phyloP scores from a whole-genome alignment of 2,329 filamentous ascomycete genomes.

The Phoma sp. region DNA sequence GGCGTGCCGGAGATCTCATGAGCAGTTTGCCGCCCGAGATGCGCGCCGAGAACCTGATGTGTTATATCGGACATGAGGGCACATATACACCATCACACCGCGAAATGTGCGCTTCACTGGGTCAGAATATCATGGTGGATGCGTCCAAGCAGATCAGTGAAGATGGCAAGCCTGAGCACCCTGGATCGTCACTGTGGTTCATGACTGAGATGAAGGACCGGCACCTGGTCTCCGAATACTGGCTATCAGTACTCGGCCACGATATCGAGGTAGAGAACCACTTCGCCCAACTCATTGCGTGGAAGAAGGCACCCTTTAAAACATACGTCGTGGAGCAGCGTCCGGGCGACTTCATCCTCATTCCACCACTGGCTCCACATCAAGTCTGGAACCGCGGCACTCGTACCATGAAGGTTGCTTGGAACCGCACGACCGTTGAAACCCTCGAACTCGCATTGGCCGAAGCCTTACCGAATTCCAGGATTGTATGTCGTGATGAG shows the following conservation, averaged over 20 bases:
- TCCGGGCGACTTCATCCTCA: conserved; percentile 89
- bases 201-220: conserved; percentile 98
- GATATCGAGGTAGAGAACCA: conserved; percentile 97
- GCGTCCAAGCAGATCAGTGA: conserved; percentile 71
- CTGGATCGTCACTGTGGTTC: conserved; percentile 95
- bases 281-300: conserved; percentile 93
- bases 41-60: conserved; percentile 97
- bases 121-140: conserved; percentile 98
- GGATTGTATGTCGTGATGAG: conserved; percentile 93
- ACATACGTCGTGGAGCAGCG: conserved; percentile 93
- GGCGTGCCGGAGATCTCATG: conserved; percentile 90
- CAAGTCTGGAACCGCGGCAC: conserved; percentile 99
- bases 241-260: conserved; percentile 89
- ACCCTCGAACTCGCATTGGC: conserved; percentile 85
- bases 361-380: conserved; percentile 91
- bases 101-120: conserved; percentile 96
- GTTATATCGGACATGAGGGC: conserved; percentile 96
- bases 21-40: conserved; percentile 85
- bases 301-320: conserved; percentile 92
- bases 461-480: conserved; percentile 86
- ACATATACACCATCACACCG: conserved; percentile 95
- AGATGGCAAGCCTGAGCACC: conserved; percentile 73
- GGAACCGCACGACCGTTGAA: conserved; percentile 94
- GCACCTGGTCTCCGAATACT: conserved; percentile 90
- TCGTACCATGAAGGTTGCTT: conserved; percentile 94